Evolutionary conservation across 164 flowering plant genomes (phyloP).

Genomic region (Cinnamomum micranthum): DNA sequence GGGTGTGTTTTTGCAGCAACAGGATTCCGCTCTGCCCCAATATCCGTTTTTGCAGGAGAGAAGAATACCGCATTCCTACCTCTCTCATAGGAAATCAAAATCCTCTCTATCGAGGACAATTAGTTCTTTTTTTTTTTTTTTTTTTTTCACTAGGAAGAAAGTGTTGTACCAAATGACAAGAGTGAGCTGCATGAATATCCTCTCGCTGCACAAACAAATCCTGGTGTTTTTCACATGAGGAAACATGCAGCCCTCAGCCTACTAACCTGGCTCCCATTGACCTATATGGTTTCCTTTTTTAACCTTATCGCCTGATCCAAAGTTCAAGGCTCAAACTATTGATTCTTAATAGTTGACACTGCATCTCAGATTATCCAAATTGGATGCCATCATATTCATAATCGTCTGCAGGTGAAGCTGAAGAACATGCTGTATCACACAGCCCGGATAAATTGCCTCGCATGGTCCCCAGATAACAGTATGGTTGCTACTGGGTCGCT

Average conservation of each 20-base stretch:
- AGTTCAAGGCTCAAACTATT: not conserved
- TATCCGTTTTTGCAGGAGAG: no score
- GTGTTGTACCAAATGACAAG: no score
- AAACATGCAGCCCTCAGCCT: not conserved
- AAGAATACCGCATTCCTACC: no score
- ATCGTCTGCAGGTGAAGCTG: constrained; percentile 66
- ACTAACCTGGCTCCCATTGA: no score
- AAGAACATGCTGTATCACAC: constrained; percentile 94
- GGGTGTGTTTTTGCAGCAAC: no score
- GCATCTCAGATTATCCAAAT: not conserved
- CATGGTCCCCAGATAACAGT: constrained; percentile 88
- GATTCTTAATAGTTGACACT: not conserved
- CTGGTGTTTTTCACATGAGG: not conserved
- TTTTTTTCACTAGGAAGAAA: no score
- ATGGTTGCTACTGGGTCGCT: constrained; percentile 96
- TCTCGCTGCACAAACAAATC: not conserved
- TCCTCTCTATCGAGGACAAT: no score
- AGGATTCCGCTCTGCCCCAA: no score
- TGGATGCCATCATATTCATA: not conserved
- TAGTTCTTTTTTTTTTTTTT: no score
- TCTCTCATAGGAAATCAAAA: no score
- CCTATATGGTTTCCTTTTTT: not conserved
- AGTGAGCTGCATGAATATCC: no score
- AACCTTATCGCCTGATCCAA: no score
- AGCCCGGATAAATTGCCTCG: constrained; percentile 88